Conservation (phyloP, 2,329 filamentous ascomycete species). For the Stagonosporopsis chrysanthemi region DNA sequence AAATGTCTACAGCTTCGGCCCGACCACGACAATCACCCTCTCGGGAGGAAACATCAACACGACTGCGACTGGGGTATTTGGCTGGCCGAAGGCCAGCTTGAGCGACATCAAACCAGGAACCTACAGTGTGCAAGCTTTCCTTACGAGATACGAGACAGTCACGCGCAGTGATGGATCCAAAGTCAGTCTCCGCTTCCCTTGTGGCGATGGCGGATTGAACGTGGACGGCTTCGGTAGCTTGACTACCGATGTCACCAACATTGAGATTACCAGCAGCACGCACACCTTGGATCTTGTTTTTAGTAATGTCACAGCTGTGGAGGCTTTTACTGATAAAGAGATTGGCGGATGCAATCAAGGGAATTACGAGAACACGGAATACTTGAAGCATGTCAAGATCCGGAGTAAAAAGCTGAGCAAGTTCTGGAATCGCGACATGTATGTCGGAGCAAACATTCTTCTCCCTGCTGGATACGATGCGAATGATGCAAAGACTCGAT, state of each 20-base stretch:
- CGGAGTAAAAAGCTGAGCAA: constrained; percentile 47
- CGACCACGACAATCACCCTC: constrained; percentile 29
- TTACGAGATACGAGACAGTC: constrained; percentile 47
- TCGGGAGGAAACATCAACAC: constrained; percentile 37
- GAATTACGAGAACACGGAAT: constrained; percentile 48
- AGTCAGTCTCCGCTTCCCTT: constrained; percentile 48
- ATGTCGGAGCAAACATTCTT: constrained; percentile 49
- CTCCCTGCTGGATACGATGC: constrained; percentile 46
- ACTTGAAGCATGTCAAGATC: constrained; percentile 49
- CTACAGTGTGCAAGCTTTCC: constrained; percentile 48
- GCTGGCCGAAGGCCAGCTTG: constrained; percentile 46
- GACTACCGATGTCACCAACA: constrained; percentile 30
- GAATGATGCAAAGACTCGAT: constrained; percentile 39
- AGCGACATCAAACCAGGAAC: constrained; percentile 39
- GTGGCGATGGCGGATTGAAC: constrained; percentile 44
- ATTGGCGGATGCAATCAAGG: constrained; percentile 50
- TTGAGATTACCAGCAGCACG: constrained; percentile 35
- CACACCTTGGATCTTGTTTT: constrained; percentile 46
- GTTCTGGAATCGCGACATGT: constrained; percentile 48
- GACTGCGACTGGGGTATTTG: constrained; percentile 41
- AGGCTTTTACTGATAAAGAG: constrained; percentile 43
- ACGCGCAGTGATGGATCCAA: constrained; percentile 48
- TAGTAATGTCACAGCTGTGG: constrained; percentile 33
- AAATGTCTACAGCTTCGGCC: constrained; percentile 43
- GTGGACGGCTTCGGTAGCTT: constrained; percentile 45